These are phyloP conservation scores for Paraurostyla sp. DNA, from an alignment of 73 alveolate species.

Conservation along the genomic window DNA sequence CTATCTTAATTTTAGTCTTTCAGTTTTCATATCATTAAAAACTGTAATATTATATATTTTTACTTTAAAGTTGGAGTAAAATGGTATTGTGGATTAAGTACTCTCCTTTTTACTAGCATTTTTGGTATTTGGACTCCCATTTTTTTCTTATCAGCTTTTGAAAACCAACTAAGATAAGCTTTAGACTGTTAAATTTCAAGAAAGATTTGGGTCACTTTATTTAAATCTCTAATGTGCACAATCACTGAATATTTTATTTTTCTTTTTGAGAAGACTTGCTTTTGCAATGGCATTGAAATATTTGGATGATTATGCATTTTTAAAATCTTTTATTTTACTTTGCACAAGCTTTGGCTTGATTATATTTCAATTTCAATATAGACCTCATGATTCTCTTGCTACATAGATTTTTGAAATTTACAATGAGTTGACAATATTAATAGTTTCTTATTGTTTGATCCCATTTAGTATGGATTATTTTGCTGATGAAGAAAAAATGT, in stretches of 20 bases:
- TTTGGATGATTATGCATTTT: neutral
- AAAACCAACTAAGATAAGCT: neutral
- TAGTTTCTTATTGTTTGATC: neutral
- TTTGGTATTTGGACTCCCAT: neutral
- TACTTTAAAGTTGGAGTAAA: neutral
- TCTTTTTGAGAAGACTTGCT: constrained; percentile 4
- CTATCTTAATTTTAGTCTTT: neutral
- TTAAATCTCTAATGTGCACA: neutral
- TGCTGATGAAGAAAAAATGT: neutral
- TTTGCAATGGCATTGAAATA: neutral
- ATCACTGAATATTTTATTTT: neutral
- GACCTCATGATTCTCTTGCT: neutral
- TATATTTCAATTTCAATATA: neutral
- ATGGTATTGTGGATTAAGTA: neutral
- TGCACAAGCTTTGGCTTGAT: neutral
- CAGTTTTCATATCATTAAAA: neutral
- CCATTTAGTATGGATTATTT: neutral
- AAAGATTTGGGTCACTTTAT: neutral
- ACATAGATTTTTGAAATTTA: neutral
- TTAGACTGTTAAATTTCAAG: neutral
- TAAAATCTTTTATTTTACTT: neutral
- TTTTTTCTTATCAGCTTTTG: neutral
- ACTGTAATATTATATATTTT: neutral
- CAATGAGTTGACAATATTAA: neutral
- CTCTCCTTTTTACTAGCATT: neutral